Evolutionary conservation across 1,284 basidiomycete genomes (phyloP).

Genomic region (Ceratobasidium sp.): DNA sequence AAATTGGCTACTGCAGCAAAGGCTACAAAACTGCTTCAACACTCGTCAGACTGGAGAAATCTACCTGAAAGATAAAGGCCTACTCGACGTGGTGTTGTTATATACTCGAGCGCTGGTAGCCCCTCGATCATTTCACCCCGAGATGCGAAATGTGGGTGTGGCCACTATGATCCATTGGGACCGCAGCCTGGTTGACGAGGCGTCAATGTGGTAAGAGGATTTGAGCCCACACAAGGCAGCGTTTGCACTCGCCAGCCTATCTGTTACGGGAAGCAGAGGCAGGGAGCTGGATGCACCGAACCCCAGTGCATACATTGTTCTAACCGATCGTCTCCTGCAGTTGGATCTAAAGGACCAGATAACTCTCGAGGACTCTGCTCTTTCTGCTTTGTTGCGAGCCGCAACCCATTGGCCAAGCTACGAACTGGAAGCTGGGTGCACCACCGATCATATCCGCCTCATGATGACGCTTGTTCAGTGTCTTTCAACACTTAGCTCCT

Average conservation of each 20-base stretch:
- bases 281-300: not conserved
- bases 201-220: too few species aligned
- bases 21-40: not conserved
- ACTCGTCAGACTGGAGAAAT: not conserved
- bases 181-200: too few species aligned
- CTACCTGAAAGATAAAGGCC: not conserved
- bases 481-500: not conserved
- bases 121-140: too few species aligned
- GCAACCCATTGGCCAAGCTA: not conserved
- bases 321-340: not conserved
- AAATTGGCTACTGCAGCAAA: not conserved
- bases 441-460: not conserved
- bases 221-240: not conserved
- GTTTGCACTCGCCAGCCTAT: not conserved
- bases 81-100: not conserved
- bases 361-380: not conserved
- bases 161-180: too few species aligned
- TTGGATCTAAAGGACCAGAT: not conserved
- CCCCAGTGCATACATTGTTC: not conserved
- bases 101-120: not conserved
- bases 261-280: not conserved
- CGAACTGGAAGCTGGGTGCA: not conserved
- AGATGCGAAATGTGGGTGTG: too few species aligned
- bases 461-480: not conserved
- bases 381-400: not conserved